These are phyloP conservation scores for Leishmania guyanensis DNA, from an alignment of 208 protist species.

Conservation along the genomic window DNA sequence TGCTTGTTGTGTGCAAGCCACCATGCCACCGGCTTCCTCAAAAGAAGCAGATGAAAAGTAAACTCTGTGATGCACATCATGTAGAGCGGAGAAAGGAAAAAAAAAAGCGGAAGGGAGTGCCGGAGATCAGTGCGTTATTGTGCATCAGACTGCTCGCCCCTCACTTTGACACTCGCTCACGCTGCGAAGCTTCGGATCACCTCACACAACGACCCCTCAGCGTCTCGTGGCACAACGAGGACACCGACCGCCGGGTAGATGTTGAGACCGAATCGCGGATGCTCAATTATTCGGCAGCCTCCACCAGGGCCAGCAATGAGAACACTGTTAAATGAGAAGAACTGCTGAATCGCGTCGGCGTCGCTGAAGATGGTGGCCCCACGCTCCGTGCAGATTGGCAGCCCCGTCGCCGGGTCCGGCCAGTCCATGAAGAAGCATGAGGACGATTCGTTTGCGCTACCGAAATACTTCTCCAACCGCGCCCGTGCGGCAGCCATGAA, in stretches of 20 bases:
- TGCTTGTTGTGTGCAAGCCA: background rate
- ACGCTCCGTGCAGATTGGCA: slow-evolving; percentile 36
- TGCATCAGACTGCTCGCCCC: background rate
- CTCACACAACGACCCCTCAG: slow-evolving; percentile 19
- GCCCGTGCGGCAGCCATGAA: slow-evolving; percentile 33
- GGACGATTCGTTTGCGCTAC: background rate
- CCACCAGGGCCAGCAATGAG: slow-evolving; percentile 43
- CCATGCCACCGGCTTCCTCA: background rate
- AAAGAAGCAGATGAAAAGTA: background rate
- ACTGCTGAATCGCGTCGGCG: slow-evolving; percentile 45
- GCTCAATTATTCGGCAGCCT: slow-evolving; percentile 57
- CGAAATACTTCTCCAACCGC: slow-evolving; percentile 5
- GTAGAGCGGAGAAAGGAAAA: background rate
- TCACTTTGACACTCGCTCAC: background rate
- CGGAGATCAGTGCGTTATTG: background rate
- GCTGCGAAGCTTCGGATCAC: slow-evolving; percentile 15
- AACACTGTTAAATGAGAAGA: slow-evolving; percentile 46
- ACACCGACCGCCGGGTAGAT: slow-evolving; percentile 49
- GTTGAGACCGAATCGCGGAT: slow-evolving; percentile 45
- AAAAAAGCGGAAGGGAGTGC: background rate
- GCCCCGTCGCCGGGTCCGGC: slow-evolving; percentile 52
- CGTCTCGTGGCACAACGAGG: slow-evolving; percentile 20
- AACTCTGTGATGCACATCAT: background rate
- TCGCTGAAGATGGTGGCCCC: slow-evolving; percentile 42
- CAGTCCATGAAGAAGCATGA: slow-evolving; percentile 46